phyloP scores from a whole-genome alignment of 495 filamentous ascomycete genomes.

The Podospora bellae-mahoneyi region DNA sequence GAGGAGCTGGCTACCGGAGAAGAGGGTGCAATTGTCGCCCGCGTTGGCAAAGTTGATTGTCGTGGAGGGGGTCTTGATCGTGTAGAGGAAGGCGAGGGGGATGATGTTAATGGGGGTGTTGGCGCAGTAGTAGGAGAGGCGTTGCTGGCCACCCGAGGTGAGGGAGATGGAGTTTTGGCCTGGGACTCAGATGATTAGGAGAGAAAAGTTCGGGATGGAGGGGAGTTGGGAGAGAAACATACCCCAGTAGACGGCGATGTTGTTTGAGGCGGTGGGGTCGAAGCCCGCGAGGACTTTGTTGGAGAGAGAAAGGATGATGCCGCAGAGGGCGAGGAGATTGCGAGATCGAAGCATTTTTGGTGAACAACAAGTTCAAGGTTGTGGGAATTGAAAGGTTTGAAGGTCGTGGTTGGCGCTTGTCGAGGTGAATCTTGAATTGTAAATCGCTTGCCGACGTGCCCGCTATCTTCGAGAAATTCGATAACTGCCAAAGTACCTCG shows the following conservation, averaged over 20 bases:
- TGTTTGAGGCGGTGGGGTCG: constrained; percentile 47
- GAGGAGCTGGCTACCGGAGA: constrained; percentile 53
- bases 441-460: neutral
- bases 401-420: neutral
- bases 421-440: neutral
- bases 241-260: constrained; percentile 67
- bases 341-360: neutral
- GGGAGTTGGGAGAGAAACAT: neutral
- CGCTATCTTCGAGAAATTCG: neutral
- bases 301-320: constrained; percentile 13
- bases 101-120: constrained; percentile 47
- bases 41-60: constrained; percentile 60
- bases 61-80: constrained; percentile 48
- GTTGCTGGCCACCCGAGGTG: constrained; percentile 38
- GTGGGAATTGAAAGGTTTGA: neutral
- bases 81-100: constrained; percentile 59
- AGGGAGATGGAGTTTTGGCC: constrained; percentile 49
- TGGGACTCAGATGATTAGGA: constrained; percentile 22
- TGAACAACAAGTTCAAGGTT: neutral
- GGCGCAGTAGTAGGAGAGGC: constrained; percentile 52
- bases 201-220: no score
- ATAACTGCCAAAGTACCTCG: neutral
- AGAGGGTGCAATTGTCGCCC: constrained; percentile 55
- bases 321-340: constrained; percentile 1
- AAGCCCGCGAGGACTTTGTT: constrained; percentile 42